phyloP scores from a whole-genome alignment of 2,329 filamentous ascomycete genomes.

The Tolypocladium endophyticum region DNA sequence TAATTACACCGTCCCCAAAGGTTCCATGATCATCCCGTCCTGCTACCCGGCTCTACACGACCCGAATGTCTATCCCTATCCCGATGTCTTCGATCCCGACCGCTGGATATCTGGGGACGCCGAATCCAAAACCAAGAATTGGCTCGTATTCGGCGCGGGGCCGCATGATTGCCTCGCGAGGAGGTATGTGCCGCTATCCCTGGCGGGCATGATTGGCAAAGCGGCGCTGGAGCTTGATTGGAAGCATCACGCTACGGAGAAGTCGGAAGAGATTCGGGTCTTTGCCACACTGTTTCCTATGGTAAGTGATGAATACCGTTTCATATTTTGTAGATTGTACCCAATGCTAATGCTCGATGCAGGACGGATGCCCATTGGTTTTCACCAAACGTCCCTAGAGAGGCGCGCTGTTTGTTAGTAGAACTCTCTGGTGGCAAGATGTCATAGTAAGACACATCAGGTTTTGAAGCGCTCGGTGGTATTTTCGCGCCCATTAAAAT shows the following conservation, averaged over 20 bases:
- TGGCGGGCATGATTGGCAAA: constrained; percentile 43
- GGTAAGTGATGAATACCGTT: constrained; percentile 21
- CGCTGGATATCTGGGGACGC: constrained; percentile 42
- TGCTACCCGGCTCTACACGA: constrained; percentile 42
- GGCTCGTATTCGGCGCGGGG: constrained; percentile 41
- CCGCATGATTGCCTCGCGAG: constrained; percentile 39
- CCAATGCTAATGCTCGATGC: background rate
- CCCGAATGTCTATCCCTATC: constrained; percentile 33
- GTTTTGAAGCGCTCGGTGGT: too few species aligned
- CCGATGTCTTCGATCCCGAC: constrained; percentile 37
- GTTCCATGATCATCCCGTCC: constrained; percentile 37
- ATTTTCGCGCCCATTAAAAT: too few species aligned
- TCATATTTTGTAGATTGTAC: background rate
- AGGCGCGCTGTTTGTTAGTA: background rate
- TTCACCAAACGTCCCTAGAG: background rate
- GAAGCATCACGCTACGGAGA: constrained; percentile 34
- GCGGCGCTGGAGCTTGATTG: constrained; percentile 38
- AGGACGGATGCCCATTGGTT: background rate
- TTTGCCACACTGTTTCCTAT: constrained; percentile 38
- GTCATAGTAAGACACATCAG: background rate
- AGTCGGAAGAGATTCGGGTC: constrained; percentile 38
- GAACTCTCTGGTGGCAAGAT: background rate
- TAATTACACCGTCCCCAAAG: constrained; percentile 37
- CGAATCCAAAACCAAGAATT: constrained; percentile 39
- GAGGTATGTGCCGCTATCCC: constrained; percentile 36